Conservation (phyloP, 108 stramenopile species). For the Cyclotella sp. region DNA sequence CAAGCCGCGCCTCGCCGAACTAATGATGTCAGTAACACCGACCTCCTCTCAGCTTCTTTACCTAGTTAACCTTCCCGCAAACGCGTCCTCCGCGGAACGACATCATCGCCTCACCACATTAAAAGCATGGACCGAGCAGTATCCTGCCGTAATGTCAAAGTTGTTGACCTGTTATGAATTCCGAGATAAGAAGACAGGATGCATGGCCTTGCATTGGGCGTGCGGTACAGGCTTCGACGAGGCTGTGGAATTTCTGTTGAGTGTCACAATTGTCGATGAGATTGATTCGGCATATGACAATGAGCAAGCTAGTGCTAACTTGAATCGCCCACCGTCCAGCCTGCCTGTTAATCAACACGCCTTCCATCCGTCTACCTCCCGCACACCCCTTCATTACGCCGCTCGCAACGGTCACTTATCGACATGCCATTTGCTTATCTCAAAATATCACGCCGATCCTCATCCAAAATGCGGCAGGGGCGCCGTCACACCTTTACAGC, state of each 20-base stretch:
- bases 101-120: slow-evolving; percentile 19
- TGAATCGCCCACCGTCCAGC: background rate
- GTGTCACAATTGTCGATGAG: background rate
- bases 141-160: slow-evolving; percentile 15
- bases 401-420: slow-evolving; percentile 77
- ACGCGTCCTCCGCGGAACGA: background rate
- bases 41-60: background rate
- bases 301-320: background rate
- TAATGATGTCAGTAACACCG: background rate
- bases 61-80: background rate
- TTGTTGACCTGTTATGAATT: slow-evolving; percentile 15
- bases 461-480: slow-evolving; percentile 59
- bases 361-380: slow-evolving; percentile 47
- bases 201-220: slow-evolving; percentile 80
- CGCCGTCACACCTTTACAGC: slow-evolving; percentile 81
- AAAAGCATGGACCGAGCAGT: slow-evolving; percentile 25
- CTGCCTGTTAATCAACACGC: slow-evolving; percentile 50
- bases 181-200: slow-evolving; percentile 61
- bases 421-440: slow-evolving; percentile 56
- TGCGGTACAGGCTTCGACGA: slow-evolving; percentile 66
- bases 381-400: slow-evolving; percentile 86
- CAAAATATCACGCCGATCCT: slow-evolving; percentile 52
- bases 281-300: background rate
- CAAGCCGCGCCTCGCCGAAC: too few species aligned
- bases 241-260: slow-evolving; percentile 35